Conservation (phyloP, 2,329 filamentous ascomycete genomes). For the Penicillium frequentans region DNA sequence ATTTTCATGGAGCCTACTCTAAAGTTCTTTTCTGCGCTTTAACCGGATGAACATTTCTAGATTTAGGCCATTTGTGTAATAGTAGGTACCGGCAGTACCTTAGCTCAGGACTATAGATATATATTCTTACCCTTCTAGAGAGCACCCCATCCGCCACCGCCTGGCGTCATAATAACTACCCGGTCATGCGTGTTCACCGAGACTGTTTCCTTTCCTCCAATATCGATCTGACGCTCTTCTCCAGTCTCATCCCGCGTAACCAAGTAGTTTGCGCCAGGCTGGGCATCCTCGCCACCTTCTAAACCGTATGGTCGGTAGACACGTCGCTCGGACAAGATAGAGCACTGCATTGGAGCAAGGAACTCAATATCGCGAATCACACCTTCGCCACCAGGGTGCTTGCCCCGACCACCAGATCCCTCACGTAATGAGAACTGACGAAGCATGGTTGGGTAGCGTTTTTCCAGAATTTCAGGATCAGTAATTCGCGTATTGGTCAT, state of each 20-base stretch:
- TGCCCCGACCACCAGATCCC: conserved; percentile 66
- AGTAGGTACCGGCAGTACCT: too few relatives aligned
- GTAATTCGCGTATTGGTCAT: conserved; percentile 90
- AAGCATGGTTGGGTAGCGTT: conserved; percentile 74
- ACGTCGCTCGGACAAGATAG: conserved; percentile 73
- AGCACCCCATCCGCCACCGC: conserved; percentile 46
- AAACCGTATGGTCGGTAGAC: conserved; percentile 80
- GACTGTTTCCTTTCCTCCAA: conserved; percentile 65
- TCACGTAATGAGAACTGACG: conserved; percentile 68
- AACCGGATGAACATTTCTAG: too few relatives aligned
- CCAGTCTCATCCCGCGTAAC: conserved; percentile 66
- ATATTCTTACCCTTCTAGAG: neutral
- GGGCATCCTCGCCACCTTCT: conserved; percentile 75
- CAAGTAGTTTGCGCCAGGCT: conserved; percentile 85
- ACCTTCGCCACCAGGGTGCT: conserved; percentile 71
- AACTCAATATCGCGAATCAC: conserved; percentile 83
- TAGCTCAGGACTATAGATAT: too few relatives aligned
- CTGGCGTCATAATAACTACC: conserved; percentile 61
- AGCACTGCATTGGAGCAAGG: conserved; percentile 74
- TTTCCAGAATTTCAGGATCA: conserved; percentile 78
- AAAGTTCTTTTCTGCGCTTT: too few relatives aligned
- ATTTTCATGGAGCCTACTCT: too few relatives aligned
- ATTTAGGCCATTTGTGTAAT: too few relatives aligned
- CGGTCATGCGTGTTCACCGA: conserved; percentile 60
- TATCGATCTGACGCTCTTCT: conserved; percentile 55